These are phyloP conservation scores for Penicillium digitatum DNA, from an alignment of 2,329 filamentous ascomycete genomes.

Conservation along the genomic window DNA sequence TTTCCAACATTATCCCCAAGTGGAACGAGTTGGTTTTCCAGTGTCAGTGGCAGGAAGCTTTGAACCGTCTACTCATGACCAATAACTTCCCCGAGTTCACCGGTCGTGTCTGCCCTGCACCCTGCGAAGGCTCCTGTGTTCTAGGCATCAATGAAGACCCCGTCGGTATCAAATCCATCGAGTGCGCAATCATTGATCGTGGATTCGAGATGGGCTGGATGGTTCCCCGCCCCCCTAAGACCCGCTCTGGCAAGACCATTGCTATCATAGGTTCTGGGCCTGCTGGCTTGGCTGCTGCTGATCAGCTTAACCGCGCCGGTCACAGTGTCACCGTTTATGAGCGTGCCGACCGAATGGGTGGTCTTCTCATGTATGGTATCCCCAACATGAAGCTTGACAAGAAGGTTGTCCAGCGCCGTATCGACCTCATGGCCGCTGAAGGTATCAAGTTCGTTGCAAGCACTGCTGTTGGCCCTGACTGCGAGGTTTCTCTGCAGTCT, in stretches of 20 bases:
- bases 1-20: slow-evolving; percentile 96
- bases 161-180: slow-evolving; percentile 96
- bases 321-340: slow-evolving; percentile 89
- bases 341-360: slow-evolving; percentile 83
- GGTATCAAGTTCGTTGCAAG: slow-evolving; percentile 78
- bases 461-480: slow-evolving; percentile 71
- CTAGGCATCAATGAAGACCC: slow-evolving; percentile 95
- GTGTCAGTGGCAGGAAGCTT: slow-evolving; percentile 82
- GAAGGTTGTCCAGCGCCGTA: slow-evolving; percentile 89
- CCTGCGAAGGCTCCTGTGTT: slow-evolving; percentile 93
- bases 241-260: slow-evolving; percentile 81
- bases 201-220: slow-evolving; percentile 99
- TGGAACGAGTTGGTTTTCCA: slow-evolving; percentile 81
- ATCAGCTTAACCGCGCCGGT: slow-evolving; percentile 90
- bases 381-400: slow-evolving; percentile 99
- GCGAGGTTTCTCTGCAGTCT: slow-evolving; percentile 63
- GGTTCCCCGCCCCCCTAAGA: slow-evolving; percentile 72
- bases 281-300: slow-evolving; percentile 81
- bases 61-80: slow-evolving; percentile 88
- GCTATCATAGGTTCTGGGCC: slow-evolving; percentile 90
- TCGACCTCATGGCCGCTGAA: slow-evolving; percentile 90
- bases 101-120: slow-evolving; percentile 91
- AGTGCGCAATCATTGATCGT: slow-evolving; percentile 95
- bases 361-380: slow-evolving; percentile 96
- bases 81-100: slow-evolving; percentile 99